Evolutionary conservation across 768 basidiomycete genomes (phyloP).

Genomic region (Tricholoma saponaceum): DNA sequence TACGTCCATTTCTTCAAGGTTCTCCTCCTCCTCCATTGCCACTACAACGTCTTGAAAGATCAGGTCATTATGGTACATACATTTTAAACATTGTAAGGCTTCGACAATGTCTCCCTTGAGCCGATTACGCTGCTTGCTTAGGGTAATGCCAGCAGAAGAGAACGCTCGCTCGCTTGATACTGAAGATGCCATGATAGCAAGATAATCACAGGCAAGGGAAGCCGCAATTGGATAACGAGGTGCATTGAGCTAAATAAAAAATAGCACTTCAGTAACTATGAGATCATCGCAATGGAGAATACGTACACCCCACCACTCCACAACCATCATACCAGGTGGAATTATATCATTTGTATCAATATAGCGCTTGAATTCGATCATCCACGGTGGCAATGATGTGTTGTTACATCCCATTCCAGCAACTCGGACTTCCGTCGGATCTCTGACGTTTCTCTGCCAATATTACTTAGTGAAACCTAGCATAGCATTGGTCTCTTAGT

Average conservation of each 20-base stretch:
- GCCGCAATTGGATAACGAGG: conserved; percentile 21
- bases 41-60: conserved; percentile 17
- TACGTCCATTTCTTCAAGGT: too few relatives aligned
- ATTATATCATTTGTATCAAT: conserved; percentile 8
- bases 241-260: too few relatives aligned
- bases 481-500: too few relatives aligned
- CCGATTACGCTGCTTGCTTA: conserved; percentile 28
- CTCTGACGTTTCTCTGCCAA: too few relatives aligned
- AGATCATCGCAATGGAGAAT: neutral
- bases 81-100: conserved; percentile 25
- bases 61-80: conserved; percentile 14
- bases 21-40: too few relatives aligned
- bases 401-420: too few relatives aligned
- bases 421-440: too few relatives aligned
- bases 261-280: neutral
- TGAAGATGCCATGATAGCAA: conserved; percentile 34
- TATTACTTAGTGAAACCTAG: too few relatives aligned
- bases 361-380: conserved; percentile 21
- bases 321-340: conserved; percentile 13
- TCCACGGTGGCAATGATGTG: conserved; percentile 10
- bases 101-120: conserved; percentile 31
- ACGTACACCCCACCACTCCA: conserved; percentile 29
- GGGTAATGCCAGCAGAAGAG: conserved; percentile 35
- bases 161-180: conserved; percentile 37
- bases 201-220: conserved; percentile 32